phyloP scores from a whole-genome alignment of 345 rosid genomes.

The Psidium friedrichsthalianum region DNA sequence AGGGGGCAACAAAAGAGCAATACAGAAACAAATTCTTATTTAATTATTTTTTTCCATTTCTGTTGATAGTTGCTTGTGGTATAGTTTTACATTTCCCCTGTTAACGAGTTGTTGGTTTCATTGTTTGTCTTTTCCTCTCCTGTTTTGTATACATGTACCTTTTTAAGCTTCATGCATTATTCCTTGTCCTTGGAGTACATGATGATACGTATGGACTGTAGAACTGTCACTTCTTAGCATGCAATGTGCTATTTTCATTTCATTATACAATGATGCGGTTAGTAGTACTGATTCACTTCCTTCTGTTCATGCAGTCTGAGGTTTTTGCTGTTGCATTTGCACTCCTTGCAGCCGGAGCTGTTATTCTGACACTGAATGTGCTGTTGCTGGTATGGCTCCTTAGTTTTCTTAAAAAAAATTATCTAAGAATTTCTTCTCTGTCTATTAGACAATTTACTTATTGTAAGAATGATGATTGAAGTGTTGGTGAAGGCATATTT shows the following conservation, averaged over 20 bases:
- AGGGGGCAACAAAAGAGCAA: neutral
- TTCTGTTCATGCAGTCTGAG: slow-evolving; percentile 49
- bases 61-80: neutral
- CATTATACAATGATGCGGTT: neutral
- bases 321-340: slow-evolving; percentile 98
- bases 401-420: neutral
- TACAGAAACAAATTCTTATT: neutral
- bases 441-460: neutral
- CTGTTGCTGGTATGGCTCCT: slow-evolving; percentile 58
- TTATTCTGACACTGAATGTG: slow-evolving; percentile 86
- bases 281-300: neutral
- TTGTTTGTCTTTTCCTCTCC: neutral
- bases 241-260: neutral
- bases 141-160: neutral
- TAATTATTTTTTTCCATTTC: neutral
- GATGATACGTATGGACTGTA: neutral
- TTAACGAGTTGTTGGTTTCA: neutral
- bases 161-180: neutral
- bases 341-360: slow-evolving; percentile 89
- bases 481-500: neutral
- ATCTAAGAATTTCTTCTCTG: neutral
- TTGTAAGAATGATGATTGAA: neutral
- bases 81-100: neutral
- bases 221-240: neutral
- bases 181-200: neutral